Conservation (phyloP, 768 basidiomycete genomes). For the Mycena amicta region DNA sequence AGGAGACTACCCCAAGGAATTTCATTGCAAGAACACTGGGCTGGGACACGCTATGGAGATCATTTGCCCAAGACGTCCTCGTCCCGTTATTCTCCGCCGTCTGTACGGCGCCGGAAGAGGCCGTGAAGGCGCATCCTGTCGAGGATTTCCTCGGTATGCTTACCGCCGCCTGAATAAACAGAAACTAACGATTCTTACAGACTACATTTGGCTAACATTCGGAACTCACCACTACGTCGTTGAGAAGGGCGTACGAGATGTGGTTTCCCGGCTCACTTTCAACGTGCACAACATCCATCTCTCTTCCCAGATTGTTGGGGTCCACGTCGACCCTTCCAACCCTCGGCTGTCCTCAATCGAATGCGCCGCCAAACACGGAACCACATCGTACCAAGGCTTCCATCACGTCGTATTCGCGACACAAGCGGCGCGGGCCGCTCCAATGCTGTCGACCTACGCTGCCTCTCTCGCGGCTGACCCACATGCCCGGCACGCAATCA, state of each 20-base stretch:
- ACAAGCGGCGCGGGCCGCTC: slow-evolving; percentile 65
- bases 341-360: slow-evolving; percentile 39
- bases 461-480: slow-evolving; percentile 36
- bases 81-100: slow-evolving; percentile 73
- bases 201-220: slow-evolving; percentile 72
- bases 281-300: slow-evolving; percentile 56
- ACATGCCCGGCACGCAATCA: slow-evolving; percentile 31
- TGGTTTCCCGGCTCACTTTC: slow-evolving; percentile 52
- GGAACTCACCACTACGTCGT: slow-evolving; percentile 73
- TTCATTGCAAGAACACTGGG: slow-evolving; percentile 43
- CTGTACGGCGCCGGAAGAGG: slow-evolving; percentile 62
- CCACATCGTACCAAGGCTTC: slow-evolving; percentile 47
- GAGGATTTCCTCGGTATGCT: slow-evolving; percentile 65
- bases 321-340: slow-evolving; percentile 42
- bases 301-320: slow-evolving; percentile 49
- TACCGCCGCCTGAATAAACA: neutral
- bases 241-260: slow-evolving; percentile 57
- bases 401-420: slow-evolving; percentile 74
- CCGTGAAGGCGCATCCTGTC: slow-evolving; percentile 59
- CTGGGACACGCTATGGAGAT: slow-evolving; percentile 52
- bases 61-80: slow-evolving; percentile 56
- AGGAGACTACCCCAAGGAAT: slow-evolving; percentile 42
- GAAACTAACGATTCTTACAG: slow-evolving; percentile 32
- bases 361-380: slow-evolving; percentile 34
- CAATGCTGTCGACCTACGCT: slow-evolving; percentile 52